phyloP scores from a whole-genome alignment of 139 green algal genomes.

The Micromonas pusilla region DNA sequence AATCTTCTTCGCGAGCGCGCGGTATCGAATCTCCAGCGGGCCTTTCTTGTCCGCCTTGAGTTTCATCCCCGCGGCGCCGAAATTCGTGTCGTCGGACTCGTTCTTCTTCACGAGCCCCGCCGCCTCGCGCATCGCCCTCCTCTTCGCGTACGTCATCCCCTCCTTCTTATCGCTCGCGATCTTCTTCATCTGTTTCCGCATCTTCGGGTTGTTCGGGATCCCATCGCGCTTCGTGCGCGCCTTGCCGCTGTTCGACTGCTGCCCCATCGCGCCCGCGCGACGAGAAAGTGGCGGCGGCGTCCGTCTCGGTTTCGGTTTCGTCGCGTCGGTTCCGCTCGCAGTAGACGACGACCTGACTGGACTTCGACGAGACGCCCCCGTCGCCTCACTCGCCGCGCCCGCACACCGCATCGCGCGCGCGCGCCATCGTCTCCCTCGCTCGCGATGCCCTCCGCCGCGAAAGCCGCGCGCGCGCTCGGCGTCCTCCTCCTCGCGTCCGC shows the following conservation, averaged over 20 bases:
- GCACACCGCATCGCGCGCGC: too few relatives aligned
- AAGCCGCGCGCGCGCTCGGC: too few relatives aligned
- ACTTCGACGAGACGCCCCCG: too few relatives aligned
- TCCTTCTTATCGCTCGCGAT: background rate
- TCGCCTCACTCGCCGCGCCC: too few relatives aligned
- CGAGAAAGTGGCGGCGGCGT: too few relatives aligned
- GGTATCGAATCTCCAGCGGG: constrained; percentile 16
- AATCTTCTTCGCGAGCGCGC: constrained; percentile 11
- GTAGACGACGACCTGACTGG: too few relatives aligned
- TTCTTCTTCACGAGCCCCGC: background rate
- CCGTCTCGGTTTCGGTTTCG: too few relatives aligned
- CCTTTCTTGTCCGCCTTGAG: background rate
- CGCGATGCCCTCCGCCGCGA: too few relatives aligned
- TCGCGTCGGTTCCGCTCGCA: too few relatives aligned
- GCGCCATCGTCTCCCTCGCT: too few relatives aligned
- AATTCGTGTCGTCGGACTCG: background rate
- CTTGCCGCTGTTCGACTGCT: background rate
- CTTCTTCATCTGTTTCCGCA: background rate
- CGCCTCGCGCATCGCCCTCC: background rate
- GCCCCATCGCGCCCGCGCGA: background rate
- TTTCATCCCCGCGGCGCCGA: background rate
- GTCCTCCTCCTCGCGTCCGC: too few relatives aligned
- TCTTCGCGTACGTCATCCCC: constrained; percentile 5
- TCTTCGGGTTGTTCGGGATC: background rate
- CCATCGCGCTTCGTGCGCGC: background rate